Evolutionary conservation across 176 grass and related monocot species (phyloP), one percentile per base, ranked within the genome.

Genomic region (Juncus inflexus): DNA sequence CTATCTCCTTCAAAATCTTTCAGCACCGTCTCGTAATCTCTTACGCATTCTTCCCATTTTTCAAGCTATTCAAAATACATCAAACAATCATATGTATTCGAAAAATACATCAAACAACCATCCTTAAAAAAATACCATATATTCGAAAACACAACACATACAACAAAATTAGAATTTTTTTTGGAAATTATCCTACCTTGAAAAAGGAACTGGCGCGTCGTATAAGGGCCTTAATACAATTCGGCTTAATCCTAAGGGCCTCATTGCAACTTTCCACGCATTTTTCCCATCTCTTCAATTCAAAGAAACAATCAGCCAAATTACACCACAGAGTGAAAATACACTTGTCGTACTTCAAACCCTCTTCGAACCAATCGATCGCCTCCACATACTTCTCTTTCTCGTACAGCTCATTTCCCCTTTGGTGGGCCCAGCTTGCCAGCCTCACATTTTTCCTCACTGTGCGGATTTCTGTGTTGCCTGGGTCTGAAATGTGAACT

Each of bases 221-320:
- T 55, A 82, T 58, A 38, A 94, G 81, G 70, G 89, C 84, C 60
- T 94, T 94, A 3, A 15, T 82, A 63, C 87, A 84, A 19, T 57
- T 77, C 8, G 85, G 86, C 65, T 78, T 79, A 35, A 89, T 35
- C 39, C 55, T 72, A 58, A 95, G 74, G 39, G 80, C 74, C 73
- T 89, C 64, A 69, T 81, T 89, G 70, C 83, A 95, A 69, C 85
- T 77, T 45, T 86, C 74, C 45, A 89, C 40, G 74, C 85, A 77
- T 64, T 83, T 89, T 12, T 42, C 41, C 83, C 86, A 89, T 14
- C 37, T 69, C 67, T 58, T 76, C 60, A 95, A 49, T 67, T 95
- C 80, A 0, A 56, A 89, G 55, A 76, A 71, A 41, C 86, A 95
- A 66, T 79, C 90, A 37, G 86, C 79, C 55, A 86, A 61, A 62